Evolutionary conservation across 352 stramenopile genomes (phyloP).

Genomic region (Globisporangium lucens): DNA sequence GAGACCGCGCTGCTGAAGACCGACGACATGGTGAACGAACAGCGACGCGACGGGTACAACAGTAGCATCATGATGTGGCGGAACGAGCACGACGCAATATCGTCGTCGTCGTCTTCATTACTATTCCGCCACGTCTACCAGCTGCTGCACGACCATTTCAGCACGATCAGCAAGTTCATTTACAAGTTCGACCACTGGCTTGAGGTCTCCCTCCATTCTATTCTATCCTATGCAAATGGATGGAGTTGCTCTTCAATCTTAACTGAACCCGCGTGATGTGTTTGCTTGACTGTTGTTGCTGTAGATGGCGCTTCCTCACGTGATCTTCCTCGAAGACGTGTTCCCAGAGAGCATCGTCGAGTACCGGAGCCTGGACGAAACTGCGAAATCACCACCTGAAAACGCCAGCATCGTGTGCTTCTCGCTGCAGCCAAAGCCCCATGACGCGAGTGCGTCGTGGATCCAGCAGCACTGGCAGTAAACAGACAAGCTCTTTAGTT

Average conservation of each 20-base stretch:
- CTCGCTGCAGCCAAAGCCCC: conserved; percentile 74
- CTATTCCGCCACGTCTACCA: conserved; percentile 28
- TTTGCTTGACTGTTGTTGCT: background rate
- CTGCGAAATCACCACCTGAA: conserved; percentile 19
- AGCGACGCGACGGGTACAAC: conserved; percentile 58
- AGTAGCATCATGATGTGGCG: conserved; percentile 73
- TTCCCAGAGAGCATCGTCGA: conserved; percentile 64
- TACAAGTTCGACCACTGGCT: conserved; percentile 90
- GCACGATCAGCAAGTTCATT: conserved; percentile 41
- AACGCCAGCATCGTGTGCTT: conserved; percentile 72
- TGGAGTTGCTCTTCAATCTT: background rate
- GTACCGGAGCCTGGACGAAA: conserved; percentile 45
- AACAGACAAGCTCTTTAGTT: background rate
- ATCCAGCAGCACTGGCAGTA: conserved; percentile 41
- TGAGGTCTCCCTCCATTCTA: conserved; percentile 27
- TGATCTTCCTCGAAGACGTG: conserved; percentile 39
- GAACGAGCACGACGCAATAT: conserved; percentile 3
- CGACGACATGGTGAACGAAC: conserved; percentile 69
- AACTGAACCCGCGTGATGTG: background rate
- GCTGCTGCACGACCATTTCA: conserved; percentile 39
- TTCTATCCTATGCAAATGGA: background rate
- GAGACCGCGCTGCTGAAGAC: conserved; percentile 44
- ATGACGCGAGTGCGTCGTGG: conserved; percentile 46
- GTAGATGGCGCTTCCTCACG: conserved; percentile 39
- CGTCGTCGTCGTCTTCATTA: background rate